Evolutionary conservation across 345 rosid species (phyloP).

Genomic region (Mallotus nudiflorus): DNA sequence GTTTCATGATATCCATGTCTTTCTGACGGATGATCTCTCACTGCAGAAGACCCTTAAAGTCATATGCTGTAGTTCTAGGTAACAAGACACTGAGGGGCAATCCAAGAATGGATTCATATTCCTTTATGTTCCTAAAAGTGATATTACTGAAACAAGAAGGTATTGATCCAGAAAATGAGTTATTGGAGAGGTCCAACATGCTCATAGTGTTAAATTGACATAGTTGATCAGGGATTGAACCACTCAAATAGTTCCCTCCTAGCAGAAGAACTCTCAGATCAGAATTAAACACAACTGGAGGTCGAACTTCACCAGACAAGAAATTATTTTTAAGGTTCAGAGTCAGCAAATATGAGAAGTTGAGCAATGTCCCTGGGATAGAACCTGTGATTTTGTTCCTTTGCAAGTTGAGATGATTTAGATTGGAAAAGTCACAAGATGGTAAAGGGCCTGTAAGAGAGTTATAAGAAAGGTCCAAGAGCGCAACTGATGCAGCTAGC

Average conservation of each 20-base stretch:
- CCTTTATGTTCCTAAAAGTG: background rate
- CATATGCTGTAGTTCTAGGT: too few species aligned
- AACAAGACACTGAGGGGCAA: too few species aligned
- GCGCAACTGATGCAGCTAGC: too few species aligned
- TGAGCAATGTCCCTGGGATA: background rate
- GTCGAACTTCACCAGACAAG: background rate
- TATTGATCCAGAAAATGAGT: constrained; percentile 4
- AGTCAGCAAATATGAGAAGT: background rate
- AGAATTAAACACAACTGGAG: background rate
- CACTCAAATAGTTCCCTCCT: background rate
- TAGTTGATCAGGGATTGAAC: background rate
- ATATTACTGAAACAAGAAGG: background rate
- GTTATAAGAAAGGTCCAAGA: constrained; percentile 5
- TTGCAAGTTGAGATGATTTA: background rate
- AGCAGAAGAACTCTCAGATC: background rate
- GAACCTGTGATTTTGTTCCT: constrained; percentile 2
- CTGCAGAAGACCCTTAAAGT: too few species aligned
- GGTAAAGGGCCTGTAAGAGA: background rate
- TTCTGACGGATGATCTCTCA: too few species aligned
- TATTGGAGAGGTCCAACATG: constrained; percentile 1
- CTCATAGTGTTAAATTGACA: background rate
- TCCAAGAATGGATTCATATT: too few species aligned
- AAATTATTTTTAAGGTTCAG: background rate
- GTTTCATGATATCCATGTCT: background rate
- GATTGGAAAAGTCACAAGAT: background rate